Evolutionary conservation across 2,329 filamentous ascomycete species (phyloP).

Genomic region (Xylaria sp.): DNA sequence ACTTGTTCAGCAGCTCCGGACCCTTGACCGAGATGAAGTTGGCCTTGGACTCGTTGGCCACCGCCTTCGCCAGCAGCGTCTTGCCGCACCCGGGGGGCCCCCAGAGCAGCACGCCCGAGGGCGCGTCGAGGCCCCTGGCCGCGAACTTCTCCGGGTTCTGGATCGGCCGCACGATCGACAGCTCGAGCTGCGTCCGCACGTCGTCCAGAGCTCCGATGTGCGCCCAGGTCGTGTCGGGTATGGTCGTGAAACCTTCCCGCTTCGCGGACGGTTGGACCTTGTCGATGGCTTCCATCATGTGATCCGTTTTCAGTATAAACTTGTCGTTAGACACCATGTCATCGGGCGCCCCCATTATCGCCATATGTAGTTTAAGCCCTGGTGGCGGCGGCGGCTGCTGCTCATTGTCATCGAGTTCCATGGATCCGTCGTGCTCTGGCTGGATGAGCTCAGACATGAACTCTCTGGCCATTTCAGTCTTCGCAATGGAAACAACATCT

Average conservation of each 20-base stretch:
- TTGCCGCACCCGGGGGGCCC: conserved; percentile 97
- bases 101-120: conserved; percentile 91
- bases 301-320: conserved; percentile 48
- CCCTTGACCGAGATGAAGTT: conserved; percentile 99
- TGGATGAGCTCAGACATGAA: conserved; percentile 35
- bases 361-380: conserved; percentile 26
- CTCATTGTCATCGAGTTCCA: conserved; percentile 31
- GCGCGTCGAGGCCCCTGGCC: conserved; percentile 75
- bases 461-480: conserved; percentile 39
- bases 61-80: conserved; percentile 92
- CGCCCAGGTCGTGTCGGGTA: conserved; percentile 90
- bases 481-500: conserved; percentile 56
- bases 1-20: conserved; percentile 95
- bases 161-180: conserved; percentile 89
- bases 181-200: conserved; percentile 80
- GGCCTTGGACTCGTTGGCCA: conserved; percentile 91
- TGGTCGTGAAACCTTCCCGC: conserved; percentile 91
- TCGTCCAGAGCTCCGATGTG: conserved; percentile 83
- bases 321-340: conserved; percentile 28
- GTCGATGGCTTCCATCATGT: conserved; percentile 76
- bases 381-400: conserved; percentile 13
- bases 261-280: conserved; percentile 80
- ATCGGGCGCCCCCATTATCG: conserved; percentile 25
- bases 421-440: conserved; percentile 17
- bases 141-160: conserved; percentile 77